These are phyloP conservation scores for Arthroderma sp. DNA, from an alignment of 2,329 filamentous ascomycete species.

Conservation along the genomic window DNA sequence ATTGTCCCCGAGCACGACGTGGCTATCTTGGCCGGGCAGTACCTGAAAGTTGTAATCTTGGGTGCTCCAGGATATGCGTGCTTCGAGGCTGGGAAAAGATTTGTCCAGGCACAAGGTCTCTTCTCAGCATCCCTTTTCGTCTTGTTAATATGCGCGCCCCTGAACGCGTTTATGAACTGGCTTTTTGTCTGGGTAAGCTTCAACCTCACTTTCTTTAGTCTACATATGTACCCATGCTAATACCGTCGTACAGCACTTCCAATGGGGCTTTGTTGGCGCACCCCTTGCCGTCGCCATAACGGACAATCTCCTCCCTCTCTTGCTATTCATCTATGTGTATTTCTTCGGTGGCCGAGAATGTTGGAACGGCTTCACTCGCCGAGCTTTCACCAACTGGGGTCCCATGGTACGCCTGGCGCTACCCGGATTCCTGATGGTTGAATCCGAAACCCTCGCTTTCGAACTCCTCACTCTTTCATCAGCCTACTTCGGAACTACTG, in stretches of 20 bases:
- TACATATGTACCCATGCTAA: slow-evolving; percentile 7
- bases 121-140: slow-evolving; percentile 74
- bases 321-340: slow-evolving; percentile 61
- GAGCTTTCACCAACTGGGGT: slow-evolving; percentile 60
- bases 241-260: slow-evolving; percentile 29
- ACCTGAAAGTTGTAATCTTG: slow-evolving; percentile 55
- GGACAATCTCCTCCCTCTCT: slow-evolving; percentile 57
- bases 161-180: slow-evolving; percentile 73
- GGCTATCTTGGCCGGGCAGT: slow-evolving; percentile 57
- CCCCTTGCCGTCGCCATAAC: slow-evolving; percentile 65
- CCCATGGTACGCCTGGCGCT: slow-evolving; percentile 79
- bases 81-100: slow-evolving; percentile 74
- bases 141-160: slow-evolving; percentile 64
- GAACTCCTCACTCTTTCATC: slow-evolving; percentile 78
- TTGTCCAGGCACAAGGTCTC: slow-evolving; percentile 75
- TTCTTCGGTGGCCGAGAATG: slow-evolving; percentile 60
- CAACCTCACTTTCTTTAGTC: neutral
- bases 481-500: slow-evolving; percentile 63
- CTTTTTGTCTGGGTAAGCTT: slow-evolving; percentile 57
- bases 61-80: slow-evolving; percentile 63
- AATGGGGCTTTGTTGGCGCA: slow-evolving; percentile 62
- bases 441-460: slow-evolving; percentile 87
- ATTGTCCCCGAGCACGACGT: slow-evolving; percentile 62
- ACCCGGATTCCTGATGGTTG: slow-evolving; percentile 84
- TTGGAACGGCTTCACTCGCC: slow-evolving; percentile 65